Evolutionary conservation across 202 grass and related monocot genomes (phyloP).

Genomic region (Bolboschoenoplectus hybrid): DNA sequence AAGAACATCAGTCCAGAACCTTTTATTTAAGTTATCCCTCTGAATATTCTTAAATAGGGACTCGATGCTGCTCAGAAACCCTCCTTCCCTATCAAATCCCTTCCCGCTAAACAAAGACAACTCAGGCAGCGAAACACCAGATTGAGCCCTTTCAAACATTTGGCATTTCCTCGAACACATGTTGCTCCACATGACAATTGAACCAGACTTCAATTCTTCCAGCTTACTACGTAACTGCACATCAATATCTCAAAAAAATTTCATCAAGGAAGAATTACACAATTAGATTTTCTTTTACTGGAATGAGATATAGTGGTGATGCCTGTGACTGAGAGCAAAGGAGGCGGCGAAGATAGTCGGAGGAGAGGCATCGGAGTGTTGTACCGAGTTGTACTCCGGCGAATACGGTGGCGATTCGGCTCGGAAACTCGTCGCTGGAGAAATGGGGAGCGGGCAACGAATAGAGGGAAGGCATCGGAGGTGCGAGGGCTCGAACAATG

Average conservation of each 20-base stretch:
- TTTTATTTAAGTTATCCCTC: slow-evolving; percentile 56
- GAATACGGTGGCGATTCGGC: background rate
- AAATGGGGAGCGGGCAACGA: background rate
- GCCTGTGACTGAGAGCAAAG: slow-evolving; percentile 20
- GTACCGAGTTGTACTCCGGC: background rate
- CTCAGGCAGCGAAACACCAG: background rate
- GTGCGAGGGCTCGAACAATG: background rate
- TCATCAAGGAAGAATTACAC: background rate
- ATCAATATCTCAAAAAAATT: background rate
- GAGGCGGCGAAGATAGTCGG: slow-evolving; percentile 12
- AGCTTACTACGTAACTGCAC: slow-evolving; percentile 21
- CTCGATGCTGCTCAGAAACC: slow-evolving; percentile 47
- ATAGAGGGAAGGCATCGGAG: slow-evolving; percentile 8
- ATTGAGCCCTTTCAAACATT: background rate
- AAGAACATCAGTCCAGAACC: slow-evolving; percentile 89
- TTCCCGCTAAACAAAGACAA: slow-evolving; percentile 58
- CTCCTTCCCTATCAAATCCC: slow-evolving; percentile 35
- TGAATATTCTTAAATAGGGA: slow-evolving; percentile 43
- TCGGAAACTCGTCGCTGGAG: slow-evolving; percentile 2
- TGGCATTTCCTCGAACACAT: slow-evolving; percentile 32
- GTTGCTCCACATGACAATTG: slow-evolving; percentile 9
- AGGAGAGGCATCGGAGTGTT: slow-evolving; percentile 16
- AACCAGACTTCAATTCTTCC: slow-evolving; percentile 16
- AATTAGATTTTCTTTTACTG: background rate
- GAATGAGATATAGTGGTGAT: background rate